Base-by-base conservation (phyloP, 1,139 yeast genomes). In the Candida sp. region DNA sequence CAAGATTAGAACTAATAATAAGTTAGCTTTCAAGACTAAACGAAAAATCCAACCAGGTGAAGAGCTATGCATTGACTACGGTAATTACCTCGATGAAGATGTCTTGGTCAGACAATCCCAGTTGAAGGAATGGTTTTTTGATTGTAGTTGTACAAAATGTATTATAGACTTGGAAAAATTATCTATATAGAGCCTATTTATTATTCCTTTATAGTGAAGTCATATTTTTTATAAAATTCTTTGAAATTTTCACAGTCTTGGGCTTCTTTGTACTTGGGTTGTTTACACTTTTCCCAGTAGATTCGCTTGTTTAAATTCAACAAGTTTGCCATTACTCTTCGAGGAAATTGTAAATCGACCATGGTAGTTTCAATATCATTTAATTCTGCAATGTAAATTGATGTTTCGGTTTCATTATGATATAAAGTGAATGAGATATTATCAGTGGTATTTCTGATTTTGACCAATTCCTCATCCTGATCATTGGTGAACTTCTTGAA, bases 281-380 rank as follows among this genome's bases (percentile, higher is more conserved):
- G 91, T 43, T 67, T 66, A 54, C 96, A 87, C 43, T 80, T 79
- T 45, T 82, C 84, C 96, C 96, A 88, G 46, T 78, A 78, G 0
- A 79, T 64, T 50, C 95, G 66, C 47, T 81, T 82, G 1, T 84
- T 83, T 21, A 79, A 64, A 40, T 73, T 75, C 42, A 87, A 58
- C 5, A 83, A 60, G 50, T 70, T 73, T 0, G 95, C 89, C 34
- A 86, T 55, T 1, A 85, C 90, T 53, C 90, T 71, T 57, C 96
- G 70, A 1, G 95, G 95, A 53, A 87, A 86, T 52, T 87, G 95
- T 11, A 87, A 64, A 59, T 87, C 96, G 6, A 87, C 63, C 39
- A 37, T 37, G 4, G 59, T 50, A 37, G 61, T 58, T 5, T 50
- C 50, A 0, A 52, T 49, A 22, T 61, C 60, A 1, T 52, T 56